Percentiles rank a stretch among this genome's conserved stretches.
These are phyloP conservation scores for Sporobolus alterniflorus DNA, from an alignment of 202 grass and related monocot species.

Conservation along the genomic window DNA sequence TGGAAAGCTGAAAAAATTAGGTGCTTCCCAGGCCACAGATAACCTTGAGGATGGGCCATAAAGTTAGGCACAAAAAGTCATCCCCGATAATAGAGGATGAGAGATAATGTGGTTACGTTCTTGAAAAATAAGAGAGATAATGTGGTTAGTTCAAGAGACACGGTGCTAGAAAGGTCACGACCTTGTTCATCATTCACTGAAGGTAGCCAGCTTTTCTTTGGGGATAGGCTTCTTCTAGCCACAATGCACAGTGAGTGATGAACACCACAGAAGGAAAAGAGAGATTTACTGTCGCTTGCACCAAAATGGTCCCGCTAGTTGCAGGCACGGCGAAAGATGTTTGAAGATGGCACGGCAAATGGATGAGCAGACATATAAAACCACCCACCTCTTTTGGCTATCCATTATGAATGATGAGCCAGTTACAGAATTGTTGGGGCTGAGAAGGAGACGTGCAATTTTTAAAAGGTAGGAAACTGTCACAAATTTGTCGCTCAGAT, in stretches of 20 bases:
- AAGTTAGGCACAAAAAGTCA: not conserved
- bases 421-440: conserved; percentile 21
- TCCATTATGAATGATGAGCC: conserved; percentile 8
- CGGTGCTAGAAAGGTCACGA: not conserved
- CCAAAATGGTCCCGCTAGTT: conserved; percentile 19
- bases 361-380: conserved; percentile 6
- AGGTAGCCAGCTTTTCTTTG: conserved; percentile 23
- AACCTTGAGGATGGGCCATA: not conserved
- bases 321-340: conserved; percentile 35
- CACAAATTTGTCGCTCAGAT: too few species aligned
- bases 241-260: conserved; percentile 35
- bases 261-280: not conserved
- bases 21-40: conserved; percentile 13
- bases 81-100: not conserved
- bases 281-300: conserved; percentile 18
- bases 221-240: conserved; percentile 21
- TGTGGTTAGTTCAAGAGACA: not conserved
- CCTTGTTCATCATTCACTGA: too few species aligned
- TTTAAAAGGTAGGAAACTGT: not conserved
- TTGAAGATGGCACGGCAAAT: not conserved
- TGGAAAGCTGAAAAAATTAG: conserved; percentile 40
- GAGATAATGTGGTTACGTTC: not conserved
- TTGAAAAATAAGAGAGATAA: too few species aligned
- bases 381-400: conserved; percentile 22
- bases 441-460: not conserved